phyloP scores from a whole-genome alignment of 108 stramenopile species.

The Licmophora abbreviata region DNA sequence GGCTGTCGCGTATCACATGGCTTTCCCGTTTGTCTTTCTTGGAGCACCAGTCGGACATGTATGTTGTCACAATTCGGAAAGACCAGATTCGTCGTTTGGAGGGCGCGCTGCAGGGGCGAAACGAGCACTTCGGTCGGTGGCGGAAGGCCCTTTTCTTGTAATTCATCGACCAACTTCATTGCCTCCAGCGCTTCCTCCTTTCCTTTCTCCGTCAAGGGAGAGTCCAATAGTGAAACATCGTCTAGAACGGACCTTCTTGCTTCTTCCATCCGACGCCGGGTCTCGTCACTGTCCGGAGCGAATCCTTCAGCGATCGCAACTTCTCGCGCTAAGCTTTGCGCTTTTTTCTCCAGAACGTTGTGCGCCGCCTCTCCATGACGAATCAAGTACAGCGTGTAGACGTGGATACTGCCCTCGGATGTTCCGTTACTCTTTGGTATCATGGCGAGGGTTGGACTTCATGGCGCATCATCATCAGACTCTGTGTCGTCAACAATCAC shows the following conservation, averaged over 20 bases:
- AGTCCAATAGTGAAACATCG: conserved; percentile 34
- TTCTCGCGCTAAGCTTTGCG: conserved; percentile 13
- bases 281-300: conserved; percentile 8
- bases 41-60: conserved; percentile 36
- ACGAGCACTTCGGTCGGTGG: conserved; percentile 44
- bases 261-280: conserved; percentile 20
- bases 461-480: too few relatives aligned
- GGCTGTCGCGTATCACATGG: conserved; percentile 35
- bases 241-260: conserved; percentile 33
- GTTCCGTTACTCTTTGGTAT: too few relatives aligned
- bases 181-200: conserved; percentile 21
- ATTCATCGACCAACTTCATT: neutral
- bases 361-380: conserved; percentile 69
- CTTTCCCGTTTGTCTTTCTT: conserved; percentile 40
- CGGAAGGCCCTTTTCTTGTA: conserved; percentile 16
- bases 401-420: neutral
- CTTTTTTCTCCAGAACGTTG: conserved; percentile 39
- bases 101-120: conserved; percentile 38
- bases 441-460: too few relatives aligned
- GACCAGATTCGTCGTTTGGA: conserved; percentile 41
- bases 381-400: conserved; percentile 49
- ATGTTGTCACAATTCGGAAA: conserved; percentile 31
- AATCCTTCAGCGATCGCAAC: conserved; percentile 8
- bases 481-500: too few relatives aligned
- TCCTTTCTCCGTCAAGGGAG: conserved; percentile 36